These are phyloP conservation scores for Amauroascus niger DNA, from an alignment of 2,329 filamentous ascomycete genomes.

Conservation along the genomic window DNA sequence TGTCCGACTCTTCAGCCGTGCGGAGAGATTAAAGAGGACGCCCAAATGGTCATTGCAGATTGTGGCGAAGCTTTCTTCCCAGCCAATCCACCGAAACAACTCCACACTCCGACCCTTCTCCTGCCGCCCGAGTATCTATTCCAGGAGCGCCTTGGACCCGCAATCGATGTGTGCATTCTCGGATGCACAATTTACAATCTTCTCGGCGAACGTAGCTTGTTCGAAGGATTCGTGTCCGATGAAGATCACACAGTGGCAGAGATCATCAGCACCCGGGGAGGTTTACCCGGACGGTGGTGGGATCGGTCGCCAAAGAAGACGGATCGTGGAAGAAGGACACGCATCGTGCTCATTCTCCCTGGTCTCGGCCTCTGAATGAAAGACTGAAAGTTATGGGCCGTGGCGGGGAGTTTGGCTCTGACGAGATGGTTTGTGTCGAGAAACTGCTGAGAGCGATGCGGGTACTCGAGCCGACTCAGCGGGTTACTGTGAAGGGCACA, in stretches of 20 bases:
- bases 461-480: constrained; percentile 2
- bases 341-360: constrained; percentile 3
- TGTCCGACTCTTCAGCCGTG: too few species aligned
- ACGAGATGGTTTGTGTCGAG: background rate
- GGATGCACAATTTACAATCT: constrained; percentile 13
- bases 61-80: background rate
- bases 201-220: constrained; percentile 10
- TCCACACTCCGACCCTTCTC: background rate
- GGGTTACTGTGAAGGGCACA: background rate
- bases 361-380: background rate
- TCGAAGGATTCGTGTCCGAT: constrained; percentile 3
- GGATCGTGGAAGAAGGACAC: constrained; percentile 10
- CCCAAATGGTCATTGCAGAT: background rate
- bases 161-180: constrained; percentile 14
- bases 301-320: constrained; percentile 4
- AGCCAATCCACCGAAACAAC: background rate
- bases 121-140: constrained; percentile 11
- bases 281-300: constrained; percentile 12
- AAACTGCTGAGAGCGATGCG: constrained; percentile 8
- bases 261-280: constrained; percentile 14
- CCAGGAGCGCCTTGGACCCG: constrained; percentile 5
- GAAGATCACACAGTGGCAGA: constrained; percentile 12
- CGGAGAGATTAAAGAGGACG: too few species aligned
- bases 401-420: background rate
- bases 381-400: background rate